phyloP scores from a whole-genome alignment of 73 alveolate genomes.

The Paramecium octaurelia region DNA sequence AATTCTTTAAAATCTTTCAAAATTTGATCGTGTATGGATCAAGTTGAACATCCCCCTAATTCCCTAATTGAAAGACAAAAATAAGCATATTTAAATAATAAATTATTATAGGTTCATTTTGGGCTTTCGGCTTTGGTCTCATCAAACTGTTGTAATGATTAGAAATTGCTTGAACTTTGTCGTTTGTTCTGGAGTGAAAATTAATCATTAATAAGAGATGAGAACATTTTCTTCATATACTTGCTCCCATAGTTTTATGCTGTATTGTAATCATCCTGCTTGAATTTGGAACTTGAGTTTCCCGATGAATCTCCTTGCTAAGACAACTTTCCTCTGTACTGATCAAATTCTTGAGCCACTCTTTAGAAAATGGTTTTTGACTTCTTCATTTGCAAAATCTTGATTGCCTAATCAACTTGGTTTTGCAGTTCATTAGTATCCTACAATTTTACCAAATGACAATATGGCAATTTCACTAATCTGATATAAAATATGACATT shows the following conservation, averaged over 20 bases:
- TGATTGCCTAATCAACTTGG: not conserved
- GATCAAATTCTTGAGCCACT: slow-evolving; percentile 5
- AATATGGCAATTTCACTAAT: not conserved
- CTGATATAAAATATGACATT: not conserved
- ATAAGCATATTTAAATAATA: not conserved
- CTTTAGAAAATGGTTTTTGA: not conserved
- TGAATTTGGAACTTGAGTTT: not conserved
- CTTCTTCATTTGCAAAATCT: not conserved
- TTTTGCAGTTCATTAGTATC: not conserved
- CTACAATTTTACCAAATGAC: not conserved
- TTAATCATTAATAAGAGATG: not conserved
- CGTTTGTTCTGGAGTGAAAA: not conserved
- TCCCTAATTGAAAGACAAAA: too few relatives aligned
- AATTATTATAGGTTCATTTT: not conserved
- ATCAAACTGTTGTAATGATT: not conserved
- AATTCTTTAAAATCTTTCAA: too few relatives aligned
- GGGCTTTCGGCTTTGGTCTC: slow-evolving; percentile 6
- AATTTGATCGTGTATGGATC: too few relatives aligned
- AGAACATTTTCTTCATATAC: not conserved
- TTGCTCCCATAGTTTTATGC: not conserved
- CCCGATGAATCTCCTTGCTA: slow-evolving; percentile 6
- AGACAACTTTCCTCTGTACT: not conserved
- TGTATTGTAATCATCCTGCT: not conserved
- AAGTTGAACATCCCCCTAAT: not conserved
- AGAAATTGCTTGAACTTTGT: not conserved